phyloP scores from a whole-genome alignment of 345 rosid species.

The Euclidium syriacum region DNA sequence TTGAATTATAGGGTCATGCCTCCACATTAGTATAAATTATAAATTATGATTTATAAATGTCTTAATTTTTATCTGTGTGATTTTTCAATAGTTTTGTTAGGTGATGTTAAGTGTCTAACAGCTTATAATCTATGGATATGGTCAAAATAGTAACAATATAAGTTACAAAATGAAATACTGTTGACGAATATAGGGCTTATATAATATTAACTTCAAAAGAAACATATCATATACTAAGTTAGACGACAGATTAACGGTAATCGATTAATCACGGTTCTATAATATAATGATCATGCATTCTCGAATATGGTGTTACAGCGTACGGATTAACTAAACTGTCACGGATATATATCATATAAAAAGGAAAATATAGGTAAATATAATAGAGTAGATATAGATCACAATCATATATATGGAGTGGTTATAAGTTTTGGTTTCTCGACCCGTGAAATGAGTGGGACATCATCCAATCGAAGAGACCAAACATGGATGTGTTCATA shows the following conservation, averaged over 20 bases:
- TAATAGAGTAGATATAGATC: neutral
- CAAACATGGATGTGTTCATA: neutral
- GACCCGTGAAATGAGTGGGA: constrained; percentile 20
- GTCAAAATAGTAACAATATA: neutral
- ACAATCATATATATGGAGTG: neutral
- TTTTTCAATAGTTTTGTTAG: neutral
- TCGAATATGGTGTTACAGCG: neutral
- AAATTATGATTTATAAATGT: neutral
- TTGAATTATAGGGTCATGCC: neutral
- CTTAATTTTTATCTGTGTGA: neutral
- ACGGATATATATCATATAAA: no score
- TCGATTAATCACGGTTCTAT: no score
- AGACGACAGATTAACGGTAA: no score
- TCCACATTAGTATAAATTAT: no score
- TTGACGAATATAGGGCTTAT: no score
- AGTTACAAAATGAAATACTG: neutral
- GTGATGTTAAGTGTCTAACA: no score
- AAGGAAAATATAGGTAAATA: no score
- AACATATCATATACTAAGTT: no score
- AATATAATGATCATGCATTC: no score
- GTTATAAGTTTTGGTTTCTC: constrained; percentile 5
- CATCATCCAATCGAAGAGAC: neutral
- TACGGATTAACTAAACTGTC: no score
- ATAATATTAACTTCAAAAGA: no score
- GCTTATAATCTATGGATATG: no score